Base-by-base conservation (phyloP, 2,329 filamentous ascomycete genomes). In the Penicillium frequentans region DNA sequence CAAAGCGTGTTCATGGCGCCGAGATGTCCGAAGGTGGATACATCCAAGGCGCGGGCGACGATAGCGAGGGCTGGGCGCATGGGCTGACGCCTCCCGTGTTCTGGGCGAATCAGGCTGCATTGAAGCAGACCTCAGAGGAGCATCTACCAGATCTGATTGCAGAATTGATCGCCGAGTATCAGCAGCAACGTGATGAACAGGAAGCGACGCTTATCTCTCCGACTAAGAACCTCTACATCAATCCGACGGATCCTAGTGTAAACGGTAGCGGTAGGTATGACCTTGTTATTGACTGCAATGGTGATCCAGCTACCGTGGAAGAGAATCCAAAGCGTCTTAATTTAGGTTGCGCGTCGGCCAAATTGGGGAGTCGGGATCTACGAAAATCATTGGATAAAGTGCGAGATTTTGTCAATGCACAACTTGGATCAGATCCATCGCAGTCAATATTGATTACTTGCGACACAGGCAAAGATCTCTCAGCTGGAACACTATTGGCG, bases 1-100 rank as follows among this genome's bases (percentile, higher is more conserved):
- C 91, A 1, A 83, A 87, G 31, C 82, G 89, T 16, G 86, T 92
- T 1, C 77, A 77, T 1, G 89, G 86, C 13, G 86, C 84, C 3
- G 90, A 93, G 70, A 80, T 84, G 64, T 85, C 85, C 27, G 86
- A 89, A 68, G 84, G 83, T 3, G 87, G 87, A 6, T 99, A 99
- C 70, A 89, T 99, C 57, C 95, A 98, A 75, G 95, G 95, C 50
- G 93, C 93, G 0, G 95, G 90, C 2, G 95, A 99, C 73, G 95
- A 99, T 72, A 91, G 90, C 13, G 95, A 99, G 79, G 91, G 90
- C 64, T 99, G 95, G 95, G 89, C 92, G 1, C 78, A 84, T 52
- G 91, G 91, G 0, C 82, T 98, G 16, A 95, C 90, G 0, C 86
- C 93, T 0, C 72, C 78, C 0, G 61, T 93, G 0, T 99, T 96